Evolutionary conservation across 2,329 filamentous ascomycete genomes (phyloP), one percentile per base, ranked within the genome.

Genomic region (Pseudonectria buxi): DNA sequence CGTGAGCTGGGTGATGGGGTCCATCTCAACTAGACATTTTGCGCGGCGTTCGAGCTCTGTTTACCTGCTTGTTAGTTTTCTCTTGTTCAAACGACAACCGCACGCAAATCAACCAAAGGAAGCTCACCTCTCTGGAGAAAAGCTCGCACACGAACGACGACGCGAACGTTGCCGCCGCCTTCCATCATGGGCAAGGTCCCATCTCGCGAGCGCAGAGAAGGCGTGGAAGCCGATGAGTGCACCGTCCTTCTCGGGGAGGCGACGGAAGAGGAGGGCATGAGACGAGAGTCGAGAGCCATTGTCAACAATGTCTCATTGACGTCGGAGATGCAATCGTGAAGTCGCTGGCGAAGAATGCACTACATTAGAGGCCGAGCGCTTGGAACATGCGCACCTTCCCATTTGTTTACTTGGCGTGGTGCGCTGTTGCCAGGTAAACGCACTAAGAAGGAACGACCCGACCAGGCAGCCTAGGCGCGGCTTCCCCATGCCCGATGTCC

Each of bases 21-120:
- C 81, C 92, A 98, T 98, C 44, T 79, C 74, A 47, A 98, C 83
- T 28, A 98, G 73, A 58, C 92, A 96, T 69, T 83, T 72, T 41
- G 88, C 83, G 36, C 80, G 75, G 54, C 84, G 79, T 36, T 94
- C 78, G 52, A 83, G 74, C 61, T 98, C 92, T 96, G 56, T 28
- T 24, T 4, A 25, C 12, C 1, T n/a, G 32, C 36, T 24, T n/a
- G n/a, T n/a, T 2, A 10, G 13, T 26, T 7, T 6, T 30, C 53
- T 41, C 33, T 37, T 30, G 5, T 11, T 14, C 24, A 10, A 3
- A 14, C 18, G 9, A 22, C 14, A 6, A 28, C n/a, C n/a, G n/a
- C n/a, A n/a, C 14, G 9, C 14, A 33, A 28, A 45, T 18, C 4
- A 53, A 14, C 12, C 14, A 11, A 16, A 14, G 10, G 16, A 24